These are phyloP conservation scores for Fragosphaeria purpurea DNA, from an alignment of 2,329 filamentous ascomycete species.

Conservation along the genomic window DNA sequence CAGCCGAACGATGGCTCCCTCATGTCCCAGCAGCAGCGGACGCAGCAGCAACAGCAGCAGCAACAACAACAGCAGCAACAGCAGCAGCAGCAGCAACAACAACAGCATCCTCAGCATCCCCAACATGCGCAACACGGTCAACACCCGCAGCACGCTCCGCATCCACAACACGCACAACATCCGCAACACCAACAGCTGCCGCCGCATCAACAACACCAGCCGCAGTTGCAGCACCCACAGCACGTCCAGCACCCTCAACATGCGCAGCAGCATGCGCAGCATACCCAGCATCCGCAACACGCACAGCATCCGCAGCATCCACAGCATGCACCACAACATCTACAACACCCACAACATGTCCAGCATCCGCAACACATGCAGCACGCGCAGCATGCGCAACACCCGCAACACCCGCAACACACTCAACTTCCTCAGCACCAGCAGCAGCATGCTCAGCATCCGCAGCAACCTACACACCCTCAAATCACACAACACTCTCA, in stretches of 20 bases:
- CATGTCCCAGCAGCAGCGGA: constrained; percentile 20
- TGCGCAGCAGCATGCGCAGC: constrained; percentile 14
- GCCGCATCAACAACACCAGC: constrained; percentile 6
- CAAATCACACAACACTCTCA: constrained; percentile 16
- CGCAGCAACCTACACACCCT: constrained; percentile 10
- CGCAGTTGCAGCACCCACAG: constrained; percentile 10
- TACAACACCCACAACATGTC: constrained; percentile 9
- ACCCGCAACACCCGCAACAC: neutral
- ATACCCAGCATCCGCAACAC: constrained; percentile 14
- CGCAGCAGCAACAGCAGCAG: constrained; percentile 11
- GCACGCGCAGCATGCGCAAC: constrained; percentile 1
- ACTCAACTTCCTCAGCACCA: neutral
- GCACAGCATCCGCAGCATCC: constrained; percentile 9
- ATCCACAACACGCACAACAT: constrained; percentile 5
- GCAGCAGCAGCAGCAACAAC: constrained; percentile 15
- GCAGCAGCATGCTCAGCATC: constrained; percentile 14
- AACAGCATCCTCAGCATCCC: constrained; percentile 11
- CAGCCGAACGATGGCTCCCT: constrained; percentile 21
- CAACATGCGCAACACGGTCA: constrained; percentile 7
- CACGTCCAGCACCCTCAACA: constrained; percentile 14
- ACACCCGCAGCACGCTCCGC: constrained; percentile 5
- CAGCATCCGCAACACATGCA: constrained; percentile 6
- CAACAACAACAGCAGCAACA: constrained; percentile 16
- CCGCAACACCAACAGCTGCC: constrained; percentile 1
- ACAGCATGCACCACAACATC: constrained; percentile 15